phyloP scores from a whole-genome alignment of 2,329 filamentous ascomycete species.

The Aspergillus udagawae region DNA sequence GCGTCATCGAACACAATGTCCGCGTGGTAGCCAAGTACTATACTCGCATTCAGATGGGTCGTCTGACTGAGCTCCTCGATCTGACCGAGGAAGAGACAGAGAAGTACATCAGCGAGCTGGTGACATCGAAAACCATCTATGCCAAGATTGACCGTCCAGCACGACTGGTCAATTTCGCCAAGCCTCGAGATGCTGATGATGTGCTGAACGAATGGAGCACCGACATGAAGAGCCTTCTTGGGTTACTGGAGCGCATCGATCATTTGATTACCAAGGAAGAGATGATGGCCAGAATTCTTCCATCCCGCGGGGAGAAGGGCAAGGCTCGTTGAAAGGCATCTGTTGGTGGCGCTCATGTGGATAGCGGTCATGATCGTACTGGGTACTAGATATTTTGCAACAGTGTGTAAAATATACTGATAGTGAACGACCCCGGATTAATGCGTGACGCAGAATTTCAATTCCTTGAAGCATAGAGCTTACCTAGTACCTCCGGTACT shows the following conservation, averaged over 20 bases:
- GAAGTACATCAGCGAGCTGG: constrained; percentile 96
- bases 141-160: constrained; percentile 96
- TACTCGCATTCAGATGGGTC: constrained; percentile 89
- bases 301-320: constrained; percentile 41
- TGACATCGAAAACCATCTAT: constrained; percentile 96
- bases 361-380: constrained; percentile 5
- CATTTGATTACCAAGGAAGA: constrained; percentile 99
- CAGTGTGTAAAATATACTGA: constrained; percentile 30
- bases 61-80: constrained; percentile 85
- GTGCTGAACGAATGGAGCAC: constrained; percentile 97
- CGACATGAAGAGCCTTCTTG: constrained; percentile 92
- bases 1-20: constrained; percentile 98
- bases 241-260: constrained; percentile 83
- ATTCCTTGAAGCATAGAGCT: no score
- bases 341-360: constrained; percentile 2
- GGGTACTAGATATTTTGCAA: constrained; percentile 14
- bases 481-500: neutral
- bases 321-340: constrained; percentile 31
- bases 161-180: constrained; percentile 86
- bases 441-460: neutral
- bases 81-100: constrained; percentile 94
- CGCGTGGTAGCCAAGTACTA: constrained; percentile 98
- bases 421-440: constrained; percentile 19
- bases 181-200: constrained; percentile 91
- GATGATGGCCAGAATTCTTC: constrained; percentile 98